Evolutionary conservation across 2,329 filamentous ascomycete genomes (phyloP).

Genomic region (Cladosporium halotolerans): DNA sequence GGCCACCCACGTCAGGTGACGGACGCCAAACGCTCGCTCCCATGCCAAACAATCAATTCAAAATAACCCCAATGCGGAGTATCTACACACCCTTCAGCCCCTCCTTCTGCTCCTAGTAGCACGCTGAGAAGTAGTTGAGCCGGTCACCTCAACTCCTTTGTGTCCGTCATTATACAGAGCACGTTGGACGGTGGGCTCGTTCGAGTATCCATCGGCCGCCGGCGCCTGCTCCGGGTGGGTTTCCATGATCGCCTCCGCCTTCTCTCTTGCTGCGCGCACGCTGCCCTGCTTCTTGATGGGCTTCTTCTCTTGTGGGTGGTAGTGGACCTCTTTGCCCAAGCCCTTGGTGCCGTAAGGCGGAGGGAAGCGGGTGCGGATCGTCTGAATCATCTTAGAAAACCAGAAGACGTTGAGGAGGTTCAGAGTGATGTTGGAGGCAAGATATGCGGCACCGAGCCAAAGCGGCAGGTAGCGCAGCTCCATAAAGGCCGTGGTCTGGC

Average conservation of each 20-base stretch:
- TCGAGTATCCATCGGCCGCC: slow-evolving; percentile 1
- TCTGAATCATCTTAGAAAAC: slow-evolving; percentile 81
- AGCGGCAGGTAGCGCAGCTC: slow-evolving; percentile 46
- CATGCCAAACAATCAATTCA: background rate
- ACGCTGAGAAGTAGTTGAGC: slow-evolving; percentile 8
- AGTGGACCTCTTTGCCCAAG: slow-evolving; percentile 22
- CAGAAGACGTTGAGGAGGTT: slow-evolving; percentile 77
- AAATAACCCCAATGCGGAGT: background rate
- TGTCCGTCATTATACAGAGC: slow-evolving; percentile 23
- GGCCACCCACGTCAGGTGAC: too few species aligned
- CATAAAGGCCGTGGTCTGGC: slow-evolving; percentile 25
- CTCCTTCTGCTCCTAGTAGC: slow-evolving; percentile 14
- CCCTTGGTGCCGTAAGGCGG: slow-evolving; percentile 46
- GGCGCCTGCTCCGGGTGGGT: slow-evolving; percentile 2
- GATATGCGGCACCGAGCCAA: slow-evolving; percentile 64
- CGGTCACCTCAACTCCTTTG: slow-evolving; percentile 22
- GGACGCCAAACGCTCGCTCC: background rate
- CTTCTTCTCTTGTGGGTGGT: slow-evolving; percentile 22
- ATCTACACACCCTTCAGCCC: slow-evolving; percentile 6
- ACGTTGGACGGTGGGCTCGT: slow-evolving; percentile 12
- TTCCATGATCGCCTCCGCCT: slow-evolving; percentile 16
- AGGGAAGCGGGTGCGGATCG: slow-evolving; percentile 69
- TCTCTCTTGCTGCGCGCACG: slow-evolving; percentile 21
- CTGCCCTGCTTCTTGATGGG: slow-evolving; percentile 16
- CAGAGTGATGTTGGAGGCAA: slow-evolving; percentile 63